Base-by-base conservation (phyloP, 2,329 filamentous ascomycete genomes). In the Atkinsonella hypoxylon region DNA sequence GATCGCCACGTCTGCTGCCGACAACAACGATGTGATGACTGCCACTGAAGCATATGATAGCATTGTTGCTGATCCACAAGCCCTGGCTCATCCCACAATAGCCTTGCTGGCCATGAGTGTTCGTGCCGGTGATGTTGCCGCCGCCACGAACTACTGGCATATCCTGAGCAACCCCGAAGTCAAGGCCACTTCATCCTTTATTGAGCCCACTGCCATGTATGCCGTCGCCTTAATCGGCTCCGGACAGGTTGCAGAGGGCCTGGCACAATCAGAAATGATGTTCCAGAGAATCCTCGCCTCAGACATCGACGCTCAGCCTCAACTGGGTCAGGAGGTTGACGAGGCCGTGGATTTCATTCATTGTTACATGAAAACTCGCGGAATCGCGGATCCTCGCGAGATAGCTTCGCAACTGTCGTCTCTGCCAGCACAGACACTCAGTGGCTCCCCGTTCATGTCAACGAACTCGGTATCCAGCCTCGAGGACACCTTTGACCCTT, bases 201-300 rank as follows among this genome's bases (percentile, higher is more conserved):
- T 95, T 55, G 89, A 95, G 70, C 87, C 89, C 22, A 85, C 89
- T 12, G 81, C 87, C 51, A 95, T 96, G 89, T 95, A 91, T 61
- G 82, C 87, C 13, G 81, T 95, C 51, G 88, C 89, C 45, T 75
- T 97, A 66, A 85, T 97, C 62, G 86, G 87, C 49, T 88, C 87
- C 55, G 89, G 89, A 41, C 83, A 89, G 61, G 79, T 90, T 46
- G 81, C 84, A n/a, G 87, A 91, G 62, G 93, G 85, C 47, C 69
- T 97, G 52, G 73, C 76, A 12, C 82, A 93, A 63, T 83, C 87
- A 10, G 87, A 93, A 59, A 74, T 82, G 61, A 94, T 95, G 87
- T 95, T 96, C 67, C 75, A 83, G 62, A 83, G 86, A 54, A 89
- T 96, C 58, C 83, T 87, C 53, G 78, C 80, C 51, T 72, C 77